Conservation (phyloP, 1,284 basidiomycete species). For the Melampsora americana region DNA sequence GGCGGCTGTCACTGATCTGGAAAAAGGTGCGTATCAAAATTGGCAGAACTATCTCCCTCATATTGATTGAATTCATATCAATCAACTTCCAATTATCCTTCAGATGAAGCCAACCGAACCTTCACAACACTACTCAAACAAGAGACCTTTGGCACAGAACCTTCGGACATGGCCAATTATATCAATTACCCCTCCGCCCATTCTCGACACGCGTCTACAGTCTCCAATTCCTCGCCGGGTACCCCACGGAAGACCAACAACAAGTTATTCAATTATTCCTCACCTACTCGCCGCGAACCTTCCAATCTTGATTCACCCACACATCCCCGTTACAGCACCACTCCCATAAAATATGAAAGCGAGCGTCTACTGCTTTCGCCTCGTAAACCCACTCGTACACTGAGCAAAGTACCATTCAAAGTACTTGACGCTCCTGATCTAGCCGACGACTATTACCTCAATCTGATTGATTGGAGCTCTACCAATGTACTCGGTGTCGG, state of each 20-base stretch:
- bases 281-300: slow-evolving; percentile 52
- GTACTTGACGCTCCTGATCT: slow-evolving; percentile 96
- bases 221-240: slow-evolving; percentile 24
- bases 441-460: slow-evolving; percentile 96
- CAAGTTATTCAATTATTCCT: slow-evolving; percentile 57
- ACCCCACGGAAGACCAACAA: slow-evolving; percentile 52
- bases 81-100: background rate
- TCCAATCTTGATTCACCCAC: slow-evolving; percentile 59
- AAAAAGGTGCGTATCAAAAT: slow-evolving; percentile 19
- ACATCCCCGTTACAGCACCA: slow-evolving; percentile 83
- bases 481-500: slow-evolving; percentile 94
- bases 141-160: slow-evolving; percentile 35
- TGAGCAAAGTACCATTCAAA: slow-evolving; percentile 94
- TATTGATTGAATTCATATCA: background rate
- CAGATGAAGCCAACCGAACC: slow-evolving; percentile 29
- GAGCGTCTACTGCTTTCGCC: slow-evolving; percentile 81
- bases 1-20: slow-evolving; percentile 33
- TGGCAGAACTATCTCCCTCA: background rate
- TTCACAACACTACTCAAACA: slow-evolving; percentile 38
- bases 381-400: slow-evolving; percentile 71
- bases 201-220: slow-evolving; percentile 35
- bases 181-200: slow-evolving; percentile 32
- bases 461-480: slow-evolving; percentile 94
- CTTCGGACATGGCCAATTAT: slow-evolving; percentile 20
- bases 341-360: slow-evolving; percentile 79